Conservation (phyloP, 139 green algal genomes). For the Volvox reticuliferus region DNA sequence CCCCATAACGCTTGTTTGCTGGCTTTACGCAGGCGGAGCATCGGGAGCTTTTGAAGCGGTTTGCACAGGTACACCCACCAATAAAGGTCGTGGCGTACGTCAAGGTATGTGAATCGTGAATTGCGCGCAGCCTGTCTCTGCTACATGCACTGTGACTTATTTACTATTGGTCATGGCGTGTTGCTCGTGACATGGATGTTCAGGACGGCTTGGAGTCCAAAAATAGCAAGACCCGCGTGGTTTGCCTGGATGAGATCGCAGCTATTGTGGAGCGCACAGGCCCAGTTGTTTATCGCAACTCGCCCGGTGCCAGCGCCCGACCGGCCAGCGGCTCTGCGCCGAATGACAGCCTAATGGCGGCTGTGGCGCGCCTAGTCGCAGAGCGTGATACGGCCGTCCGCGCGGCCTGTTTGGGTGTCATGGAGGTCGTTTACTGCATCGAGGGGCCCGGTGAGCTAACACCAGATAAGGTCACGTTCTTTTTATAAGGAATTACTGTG, state of each 20-base stretch:
- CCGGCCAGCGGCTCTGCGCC: not conserved
- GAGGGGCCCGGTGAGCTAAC: conserved; percentile 71
- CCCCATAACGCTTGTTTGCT: not conserved
- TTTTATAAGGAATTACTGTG: not conserved
- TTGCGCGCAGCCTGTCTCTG: not conserved
- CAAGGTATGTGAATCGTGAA: conserved; percentile 49
- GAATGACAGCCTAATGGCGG: conserved; percentile 48
- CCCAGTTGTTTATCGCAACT: conserved; percentile 52
- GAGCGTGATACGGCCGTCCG: conserved; percentile 90
- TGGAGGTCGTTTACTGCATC: conserved; percentile 85
- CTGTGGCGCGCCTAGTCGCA: conserved; percentile 74
- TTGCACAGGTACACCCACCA: conserved; percentile 68
- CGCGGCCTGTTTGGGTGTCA: conserved; percentile 75
- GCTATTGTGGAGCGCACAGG: conserved; percentile 76
- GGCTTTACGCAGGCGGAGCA: conserved; percentile 55
- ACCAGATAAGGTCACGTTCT: no score
- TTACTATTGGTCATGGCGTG: not conserved
- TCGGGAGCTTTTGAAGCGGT: conserved; percentile 83
- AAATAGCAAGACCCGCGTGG: conserved; percentile 92
- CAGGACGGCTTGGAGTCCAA: conserved; percentile 87
- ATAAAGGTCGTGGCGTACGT: conserved; percentile 52
- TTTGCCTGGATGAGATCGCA: conserved; percentile 89
- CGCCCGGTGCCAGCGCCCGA: not conserved
- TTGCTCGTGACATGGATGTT: not conserved
- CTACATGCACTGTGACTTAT: not conserved